A percentile compares a stretch with the other conserved stretches of the same genome.
Evolutionary conservation across 805 yeast species (phyloP).

Genomic region (Torulaspora microellipsoides): DNA sequence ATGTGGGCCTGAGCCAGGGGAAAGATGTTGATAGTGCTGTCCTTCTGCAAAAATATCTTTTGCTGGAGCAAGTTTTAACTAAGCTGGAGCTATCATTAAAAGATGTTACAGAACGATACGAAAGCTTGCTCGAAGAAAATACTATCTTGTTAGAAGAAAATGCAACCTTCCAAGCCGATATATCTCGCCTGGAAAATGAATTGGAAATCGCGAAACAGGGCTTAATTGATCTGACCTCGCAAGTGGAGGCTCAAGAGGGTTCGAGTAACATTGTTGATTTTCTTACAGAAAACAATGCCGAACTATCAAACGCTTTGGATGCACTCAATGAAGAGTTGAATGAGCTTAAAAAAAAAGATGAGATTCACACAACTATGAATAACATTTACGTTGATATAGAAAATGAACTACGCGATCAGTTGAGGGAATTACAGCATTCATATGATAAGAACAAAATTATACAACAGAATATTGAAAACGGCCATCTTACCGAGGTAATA

Average conservation of each 20-base stretch:
- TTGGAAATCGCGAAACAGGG: constrained; percentile 14
- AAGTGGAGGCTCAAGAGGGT: constrained; percentile 28
- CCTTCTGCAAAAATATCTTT: neutral
- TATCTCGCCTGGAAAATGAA: constrained; percentile 1
- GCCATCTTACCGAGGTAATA: too few species aligned
- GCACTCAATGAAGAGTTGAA: constrained; percentile 37
- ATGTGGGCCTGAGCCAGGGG: neutral
- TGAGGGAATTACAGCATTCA: constrained; percentile 22
- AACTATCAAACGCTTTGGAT: constrained; percentile 34
- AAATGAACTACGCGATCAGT: constrained; percentile 39
- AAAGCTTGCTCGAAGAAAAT: constrained; percentile 9
- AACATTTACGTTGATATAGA: constrained; percentile 48
- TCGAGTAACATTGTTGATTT: constrained; percentile 35
- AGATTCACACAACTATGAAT: constrained; percentile 30
- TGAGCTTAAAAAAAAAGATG: constrained; percentile 32
- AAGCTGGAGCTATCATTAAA: constrained; percentile 2
- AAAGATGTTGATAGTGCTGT: neutral
- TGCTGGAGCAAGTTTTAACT: neutral
- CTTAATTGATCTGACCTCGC: constrained; percentile 27
- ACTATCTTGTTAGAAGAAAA: constrained; percentile 6
- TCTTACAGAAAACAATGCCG: constrained; percentile 36
- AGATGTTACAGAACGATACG: constrained; percentile 9
- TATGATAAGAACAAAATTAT: too few species aligned
- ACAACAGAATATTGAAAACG: too few species aligned
- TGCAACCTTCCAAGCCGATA: neutral